phyloP scores from a whole-genome alignment of 352 stramenopile species.

The Globisporangium parvum region DNA sequence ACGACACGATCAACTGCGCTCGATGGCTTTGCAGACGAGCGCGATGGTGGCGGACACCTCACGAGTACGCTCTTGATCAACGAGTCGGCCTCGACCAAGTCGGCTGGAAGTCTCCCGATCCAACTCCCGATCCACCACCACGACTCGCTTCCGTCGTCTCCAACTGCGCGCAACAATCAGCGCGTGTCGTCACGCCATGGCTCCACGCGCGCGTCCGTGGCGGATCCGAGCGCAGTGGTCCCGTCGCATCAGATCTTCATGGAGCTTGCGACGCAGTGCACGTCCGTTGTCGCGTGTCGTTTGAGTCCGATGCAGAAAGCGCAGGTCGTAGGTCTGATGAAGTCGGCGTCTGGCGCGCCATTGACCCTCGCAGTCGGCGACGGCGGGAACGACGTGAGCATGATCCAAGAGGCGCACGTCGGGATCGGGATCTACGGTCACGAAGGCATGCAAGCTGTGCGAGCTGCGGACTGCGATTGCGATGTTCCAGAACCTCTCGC shows the following conservation, averaged over 20 bases:
- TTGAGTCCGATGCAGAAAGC: conserved; percentile 91
- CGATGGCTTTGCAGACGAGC: conserved; percentile 24
- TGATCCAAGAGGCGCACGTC: conserved; percentile 99
- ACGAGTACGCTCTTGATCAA: conserved; percentile 16
- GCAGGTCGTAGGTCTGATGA: conserved; percentile 93
- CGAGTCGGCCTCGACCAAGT: conserved; percentile 50
- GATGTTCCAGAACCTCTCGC: conserved; percentile 74
- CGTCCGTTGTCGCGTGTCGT: conserved; percentile 81
- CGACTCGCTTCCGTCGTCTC: conserved; percentile 6
- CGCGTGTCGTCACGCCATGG: conserved; percentile 28
- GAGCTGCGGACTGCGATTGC: conserved; percentile 87
- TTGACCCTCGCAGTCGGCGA: conserved; percentile 96
- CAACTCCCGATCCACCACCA: conserved; percentile 13
- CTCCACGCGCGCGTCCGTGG: conserved; percentile 31
- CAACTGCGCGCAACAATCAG: conserved; percentile 8
- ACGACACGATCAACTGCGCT: conserved; percentile 10
- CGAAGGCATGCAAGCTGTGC: conserved; percentile 92
- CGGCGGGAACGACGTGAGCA: conserved; percentile 98
- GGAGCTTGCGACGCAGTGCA: conserved; percentile 82
- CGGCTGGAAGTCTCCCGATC: conserved; percentile 30
- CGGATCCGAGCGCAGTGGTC: conserved; percentile 15
- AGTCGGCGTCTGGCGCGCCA: conserved; percentile 52
- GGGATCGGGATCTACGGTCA: conserved; percentile 98
- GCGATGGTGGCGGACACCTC: conserved; percentile 3
- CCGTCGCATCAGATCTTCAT: conserved; percentile 66